These are phyloP conservation scores for Fusarium anguioides DNA, from an alignment of 2,329 filamentous ascomycete genomes.

Conservation along the genomic window DNA sequence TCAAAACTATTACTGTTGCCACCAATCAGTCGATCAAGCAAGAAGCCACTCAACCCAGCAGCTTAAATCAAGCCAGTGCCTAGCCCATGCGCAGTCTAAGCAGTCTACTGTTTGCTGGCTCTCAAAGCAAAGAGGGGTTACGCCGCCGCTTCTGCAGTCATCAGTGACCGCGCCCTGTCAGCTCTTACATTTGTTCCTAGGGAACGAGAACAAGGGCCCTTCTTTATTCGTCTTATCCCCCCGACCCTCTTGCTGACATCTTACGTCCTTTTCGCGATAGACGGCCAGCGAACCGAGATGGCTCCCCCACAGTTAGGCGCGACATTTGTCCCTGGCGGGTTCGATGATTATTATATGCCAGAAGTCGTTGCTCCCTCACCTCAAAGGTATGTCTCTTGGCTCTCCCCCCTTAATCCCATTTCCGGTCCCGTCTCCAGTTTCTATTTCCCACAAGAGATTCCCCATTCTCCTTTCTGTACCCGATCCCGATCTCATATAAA, in stretches of 20 bases:
- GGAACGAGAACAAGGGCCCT: conserved; percentile 42
- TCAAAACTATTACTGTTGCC: conserved; percentile 20
- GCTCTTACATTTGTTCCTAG: conserved; percentile 40
- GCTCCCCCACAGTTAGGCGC: conserved; percentile 57
- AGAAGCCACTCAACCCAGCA: conserved; percentile 24
- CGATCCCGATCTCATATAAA: conserved; percentile 29
- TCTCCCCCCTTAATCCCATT: conserved; percentile 30
- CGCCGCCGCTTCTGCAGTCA: conserved; percentile 44
- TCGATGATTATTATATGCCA: conserved; percentile 71
- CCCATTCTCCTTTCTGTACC: conserved; percentile 28
- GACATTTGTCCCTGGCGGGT: conserved; percentile 68
- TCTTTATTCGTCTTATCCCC: conserved; percentile 44
- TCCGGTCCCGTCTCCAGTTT: conserved; percentile 31
- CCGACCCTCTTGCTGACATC: conserved; percentile 47
- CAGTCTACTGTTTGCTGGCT: conserved; percentile 36
- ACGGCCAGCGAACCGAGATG: conserved; percentile 45
- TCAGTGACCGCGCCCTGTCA: conserved; percentile 42
- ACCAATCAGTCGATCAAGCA: conserved; percentile 26
- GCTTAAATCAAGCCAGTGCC: conserved; percentile 18
- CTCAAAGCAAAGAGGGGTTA: conserved; percentile 41
- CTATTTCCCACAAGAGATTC: conserved; percentile 29
- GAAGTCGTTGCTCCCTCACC: conserved; percentile 68
- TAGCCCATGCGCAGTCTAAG: conserved; percentile 36
- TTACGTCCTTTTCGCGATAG: conserved; percentile 46
- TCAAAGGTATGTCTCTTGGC: conserved; percentile 61